phyloP scores from a whole-genome alignment of 176 grass and related monocot genomes.

The Hsuehochloa calcarea region DNA sequence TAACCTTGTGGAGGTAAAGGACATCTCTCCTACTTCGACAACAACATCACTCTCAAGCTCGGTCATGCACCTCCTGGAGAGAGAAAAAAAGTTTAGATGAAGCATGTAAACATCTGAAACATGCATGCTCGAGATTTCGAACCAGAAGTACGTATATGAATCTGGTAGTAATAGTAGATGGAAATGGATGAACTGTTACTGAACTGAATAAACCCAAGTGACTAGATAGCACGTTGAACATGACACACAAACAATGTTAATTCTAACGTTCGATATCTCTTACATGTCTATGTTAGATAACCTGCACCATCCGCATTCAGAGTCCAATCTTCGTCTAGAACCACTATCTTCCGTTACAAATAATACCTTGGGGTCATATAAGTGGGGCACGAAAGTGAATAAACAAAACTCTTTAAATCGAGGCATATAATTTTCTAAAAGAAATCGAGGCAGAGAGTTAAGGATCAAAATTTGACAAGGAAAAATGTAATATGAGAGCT shows the following conservation, averaged over 20 bases:
- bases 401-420: not conserved
- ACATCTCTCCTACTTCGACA: slow-evolving; percentile 64
- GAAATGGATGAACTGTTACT: not conserved
- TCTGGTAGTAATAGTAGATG: not conserved
- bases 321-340: not conserved
- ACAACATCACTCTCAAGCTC: slow-evolving; percentile 71
- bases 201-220: not conserved
- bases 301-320: not conserved
- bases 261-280: not conserved
- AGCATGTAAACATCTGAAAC: not conserved
- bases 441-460: not conserved
- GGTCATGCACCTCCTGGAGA: slow-evolving; percentile 54
- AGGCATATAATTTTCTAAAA: too few species aligned
- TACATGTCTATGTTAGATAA: not conserved
- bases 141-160: not conserved
- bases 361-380: not conserved
- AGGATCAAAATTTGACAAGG: not conserved
- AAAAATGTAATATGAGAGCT: not conserved
- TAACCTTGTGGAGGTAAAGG: slow-evolving; percentile 72
- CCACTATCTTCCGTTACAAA: not conserved
- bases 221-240: not conserved
- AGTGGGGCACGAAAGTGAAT: not conserved
- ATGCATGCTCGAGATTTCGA: not conserved
- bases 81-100: not conserved
- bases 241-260: not conserved